A percentile compares a stretch with the other conserved stretches of the same genome.
Evolutionary conservation across 257 asterid species (phyloP).

Genomic region (Hygrophila difformis): DNA sequence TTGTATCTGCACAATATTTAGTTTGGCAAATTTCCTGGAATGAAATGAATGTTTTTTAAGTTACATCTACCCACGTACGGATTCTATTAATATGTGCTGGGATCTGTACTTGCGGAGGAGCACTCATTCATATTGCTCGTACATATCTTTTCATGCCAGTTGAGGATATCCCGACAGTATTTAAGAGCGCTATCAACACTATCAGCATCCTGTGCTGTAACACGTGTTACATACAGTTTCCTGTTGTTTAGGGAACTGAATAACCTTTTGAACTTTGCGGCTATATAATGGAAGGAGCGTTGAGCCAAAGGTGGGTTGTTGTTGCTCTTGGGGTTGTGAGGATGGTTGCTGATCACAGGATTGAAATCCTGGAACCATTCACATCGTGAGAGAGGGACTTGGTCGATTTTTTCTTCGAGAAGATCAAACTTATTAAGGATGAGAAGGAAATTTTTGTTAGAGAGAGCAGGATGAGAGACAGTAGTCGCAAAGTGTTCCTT

Average conservation of each 20-base stretch:
- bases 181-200: slow-evolving; percentile 48
- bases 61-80: too few species aligned
- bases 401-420: slow-evolving; percentile 23
- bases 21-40: too few species aligned
- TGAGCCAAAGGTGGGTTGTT: slow-evolving; percentile 19
- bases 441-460: slow-evolving; percentile 15
- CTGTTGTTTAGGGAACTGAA: slow-evolving; percentile 32
- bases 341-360: slow-evolving; percentile 23
- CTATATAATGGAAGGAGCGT: slow-evolving; percentile 37
- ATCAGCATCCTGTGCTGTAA: slow-evolving; percentile 33
- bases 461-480: slow-evolving; percentile 23
- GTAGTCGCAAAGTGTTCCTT: slow-evolving; percentile 18
- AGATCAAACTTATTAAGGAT: slow-evolving; percentile 26
- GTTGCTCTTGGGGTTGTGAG: neutral
- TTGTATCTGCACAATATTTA: too few species aligned
- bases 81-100: too few species aligned
- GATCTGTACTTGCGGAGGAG: too few species aligned
- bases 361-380: slow-evolving; percentile 52
- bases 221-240: slow-evolving; percentile 43
- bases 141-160: slow-evolving; percentile 59
- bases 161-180: slow-evolving; percentile 43
- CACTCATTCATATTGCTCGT: too few species aligned
- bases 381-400: slow-evolving; percentile 32
- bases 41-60: too few species aligned
- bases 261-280: slow-evolving; percentile 49